Evolutionary conservation across 345 rosid genomes (phyloP), one percentile per base, ranked within the genome.

Genomic region (Punica granatum): DNA sequence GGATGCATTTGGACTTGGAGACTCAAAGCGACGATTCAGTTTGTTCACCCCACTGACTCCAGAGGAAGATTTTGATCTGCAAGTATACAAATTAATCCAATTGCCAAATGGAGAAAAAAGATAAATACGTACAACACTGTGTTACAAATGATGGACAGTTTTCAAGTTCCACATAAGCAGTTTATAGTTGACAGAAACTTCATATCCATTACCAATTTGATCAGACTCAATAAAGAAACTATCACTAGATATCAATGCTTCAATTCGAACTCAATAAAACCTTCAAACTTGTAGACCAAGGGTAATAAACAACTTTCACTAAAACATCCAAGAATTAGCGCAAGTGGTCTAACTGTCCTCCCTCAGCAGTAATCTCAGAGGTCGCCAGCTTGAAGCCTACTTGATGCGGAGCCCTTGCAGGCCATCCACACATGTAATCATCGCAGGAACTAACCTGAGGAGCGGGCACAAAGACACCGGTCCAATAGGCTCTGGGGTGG

Each of bases 21-120:
- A 81, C 74, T 89, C 95, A 60, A 77, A 77, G 44, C 91, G 64
- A 81, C 82, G 60, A 74, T 81, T 86, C 71, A 87, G 73, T 77
- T 86, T 86, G 79, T 77, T 89, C 59, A 82, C 76, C 64, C 89
- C 92, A 79, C 72, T 48, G 74, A 70, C 73, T 69, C 88, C 92
- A 15, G 77, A 67, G 11, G 93, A 89, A 66, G 86, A 78, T 73
- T 90, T 92, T 34, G 88, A 82, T 72, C 99, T 94, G 89, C 58
- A 77, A 36, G 68, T 64, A 41, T 65, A 59, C n/a, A 46, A 69
- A 1, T 34, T 14, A 35, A 62, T 62, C 15, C 3, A 13, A 18
- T 16, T 34, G 10, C 7, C 31, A n/a, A 34, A 61, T 34, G 18
- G 42, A 15, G 0, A 61, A 33, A 16, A 51, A n/a, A 51, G 5